Evolutionary conservation across 1,284 basidiomycete genomes (phyloP).

Genomic region (Somion occarium): DNA sequence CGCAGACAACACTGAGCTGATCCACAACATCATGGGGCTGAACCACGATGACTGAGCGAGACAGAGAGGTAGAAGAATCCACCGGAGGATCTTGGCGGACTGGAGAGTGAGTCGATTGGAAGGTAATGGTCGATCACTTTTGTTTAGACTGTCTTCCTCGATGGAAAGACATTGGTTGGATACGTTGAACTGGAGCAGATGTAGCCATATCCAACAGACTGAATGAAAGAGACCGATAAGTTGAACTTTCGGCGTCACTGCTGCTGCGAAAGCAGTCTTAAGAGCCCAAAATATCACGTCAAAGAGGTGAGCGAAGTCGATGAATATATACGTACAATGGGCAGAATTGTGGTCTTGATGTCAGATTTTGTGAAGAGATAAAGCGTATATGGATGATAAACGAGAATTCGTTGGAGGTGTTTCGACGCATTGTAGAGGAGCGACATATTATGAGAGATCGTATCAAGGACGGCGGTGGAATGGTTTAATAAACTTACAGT

Average conservation of each 20-base stretch:
- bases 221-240: slow-evolving; percentile 21
- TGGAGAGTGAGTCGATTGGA: slow-evolving; percentile 32
- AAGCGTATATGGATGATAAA: slow-evolving; percentile 12
- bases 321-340: slow-evolving; percentile 28
- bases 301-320: not conserved
- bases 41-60: slow-evolving; percentile 27
- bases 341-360: slow-evolving; percentile 34
- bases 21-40: slow-evolving; percentile 24
- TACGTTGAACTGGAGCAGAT: slow-evolving; percentile 37
- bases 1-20: slow-evolving; percentile 28
- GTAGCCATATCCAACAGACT: slow-evolving; percentile 38
- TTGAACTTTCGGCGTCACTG: slow-evolving; percentile 26
- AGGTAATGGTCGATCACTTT: slow-evolving; percentile 41
- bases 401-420: not conserved
- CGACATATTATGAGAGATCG: too few relatives aligned
- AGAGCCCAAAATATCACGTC: slow-evolving; percentile 7
- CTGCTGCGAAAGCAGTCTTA: slow-evolving; percentile 33
- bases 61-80: slow-evolving; percentile 31
- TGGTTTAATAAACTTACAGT: too few relatives aligned
- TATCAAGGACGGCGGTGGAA: too few relatives aligned
- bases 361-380: slow-evolving; percentile 40
- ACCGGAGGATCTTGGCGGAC: slow-evolving; percentile 30
- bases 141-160: slow-evolving; percentile 39
- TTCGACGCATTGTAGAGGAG: too few relatives aligned
- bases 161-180: slow-evolving; percentile 37